Conservation (phyloP, 2,329 filamentous ascomycete species). For the Immersiporthe knoxdaviesiana region DNA sequence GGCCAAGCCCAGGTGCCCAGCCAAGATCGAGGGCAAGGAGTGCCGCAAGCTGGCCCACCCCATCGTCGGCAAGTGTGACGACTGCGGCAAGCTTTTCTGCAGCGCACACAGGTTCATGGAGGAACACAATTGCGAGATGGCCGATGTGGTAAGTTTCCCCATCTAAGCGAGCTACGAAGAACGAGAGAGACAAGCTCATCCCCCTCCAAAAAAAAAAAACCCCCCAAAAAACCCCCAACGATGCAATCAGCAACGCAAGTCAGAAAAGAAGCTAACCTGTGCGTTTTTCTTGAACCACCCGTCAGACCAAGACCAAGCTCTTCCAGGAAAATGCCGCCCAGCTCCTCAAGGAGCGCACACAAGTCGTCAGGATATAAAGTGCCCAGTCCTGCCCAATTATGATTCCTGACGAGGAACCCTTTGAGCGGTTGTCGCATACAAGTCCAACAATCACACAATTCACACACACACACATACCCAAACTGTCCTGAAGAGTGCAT, state of each 20-base stretch:
- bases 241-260: conserved; percentile 34
- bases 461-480: too few relatives aligned
- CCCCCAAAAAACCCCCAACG: too few relatives aligned
- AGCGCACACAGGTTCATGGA: conserved; percentile 93
- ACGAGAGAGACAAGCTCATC: too few relatives aligned
- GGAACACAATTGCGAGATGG: conserved; percentile 87
- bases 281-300: conserved; percentile 3
- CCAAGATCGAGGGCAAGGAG: conserved; percentile 81
- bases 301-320: conserved; percentile 90
- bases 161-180: too few relatives aligned
- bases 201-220: too few relatives aligned
- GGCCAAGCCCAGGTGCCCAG: conserved; percentile 82
- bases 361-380: conserved; percentile 71
- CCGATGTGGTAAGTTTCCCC: conserved; percentile 86
- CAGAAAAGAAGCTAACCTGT: conserved; percentile 16
- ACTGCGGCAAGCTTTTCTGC: conserved; percentile 93
- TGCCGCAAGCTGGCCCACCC: conserved; percentile 67
- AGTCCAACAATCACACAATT: background rate
- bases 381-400: background rate
- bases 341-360: conserved; percentile 88
- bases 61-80: conserved; percentile 94
- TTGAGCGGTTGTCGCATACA: background rate
- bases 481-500: too few relatives aligned
- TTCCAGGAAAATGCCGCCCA: conserved; percentile 93
- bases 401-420: background rate